These are phyloP conservation scores for Crithidia mellificae DNA, from an alignment of 208 protist species.

Conservation along the genomic window DNA sequence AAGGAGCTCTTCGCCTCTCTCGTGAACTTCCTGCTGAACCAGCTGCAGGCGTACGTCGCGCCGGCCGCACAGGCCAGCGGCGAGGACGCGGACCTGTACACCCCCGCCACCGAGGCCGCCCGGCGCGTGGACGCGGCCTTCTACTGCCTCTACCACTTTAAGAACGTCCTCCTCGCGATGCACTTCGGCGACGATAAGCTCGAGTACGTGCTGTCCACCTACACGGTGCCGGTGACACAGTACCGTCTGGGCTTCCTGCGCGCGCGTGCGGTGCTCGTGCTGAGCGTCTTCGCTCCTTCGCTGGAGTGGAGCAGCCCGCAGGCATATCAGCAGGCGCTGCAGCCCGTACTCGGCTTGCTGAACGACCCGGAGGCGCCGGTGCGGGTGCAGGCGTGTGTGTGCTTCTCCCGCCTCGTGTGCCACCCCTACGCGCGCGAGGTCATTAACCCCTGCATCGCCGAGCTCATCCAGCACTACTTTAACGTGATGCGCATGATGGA, in stretches of 20 bases:
- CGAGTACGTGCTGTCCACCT: conserved; percentile 75
- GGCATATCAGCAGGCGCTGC: conserved; percentile 63
- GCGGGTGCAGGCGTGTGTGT: conserved; percentile 83
- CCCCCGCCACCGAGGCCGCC: conserved; percentile 44
- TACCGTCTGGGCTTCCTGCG: conserved; percentile 84
- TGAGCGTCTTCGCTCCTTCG: conserved; percentile 62
- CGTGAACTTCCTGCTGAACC: conserved; percentile 78
- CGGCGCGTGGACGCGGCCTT: conserved; percentile 73
- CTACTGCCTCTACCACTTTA: conserved; percentile 80
- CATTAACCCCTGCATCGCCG: conserved; percentile 82
- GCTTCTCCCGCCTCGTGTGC: conserved; percentile 82
- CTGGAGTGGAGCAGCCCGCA: conserved; percentile 73
- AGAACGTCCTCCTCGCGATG: conserved; percentile 50
- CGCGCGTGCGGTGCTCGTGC: conserved; percentile 74
- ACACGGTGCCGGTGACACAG: conserved; percentile 71
- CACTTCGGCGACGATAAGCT: conserved; percentile 72
- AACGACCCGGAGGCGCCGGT: conserved; percentile 86
- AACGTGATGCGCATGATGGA: conserved; percentile 89
- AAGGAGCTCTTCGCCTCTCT: conserved; percentile 49
- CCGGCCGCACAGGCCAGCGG: conserved; percentile 32
- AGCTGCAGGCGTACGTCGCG: conserved; percentile 54
- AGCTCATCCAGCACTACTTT: conserved; percentile 92
- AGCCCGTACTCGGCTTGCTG: conserved; percentile 70
- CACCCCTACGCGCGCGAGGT: conserved; percentile 67
- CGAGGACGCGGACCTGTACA: conserved; percentile 33